Evolutionary conservation across 1,139 yeast species (phyloP).

Genomic region (Blastobotrys apis): DNA sequence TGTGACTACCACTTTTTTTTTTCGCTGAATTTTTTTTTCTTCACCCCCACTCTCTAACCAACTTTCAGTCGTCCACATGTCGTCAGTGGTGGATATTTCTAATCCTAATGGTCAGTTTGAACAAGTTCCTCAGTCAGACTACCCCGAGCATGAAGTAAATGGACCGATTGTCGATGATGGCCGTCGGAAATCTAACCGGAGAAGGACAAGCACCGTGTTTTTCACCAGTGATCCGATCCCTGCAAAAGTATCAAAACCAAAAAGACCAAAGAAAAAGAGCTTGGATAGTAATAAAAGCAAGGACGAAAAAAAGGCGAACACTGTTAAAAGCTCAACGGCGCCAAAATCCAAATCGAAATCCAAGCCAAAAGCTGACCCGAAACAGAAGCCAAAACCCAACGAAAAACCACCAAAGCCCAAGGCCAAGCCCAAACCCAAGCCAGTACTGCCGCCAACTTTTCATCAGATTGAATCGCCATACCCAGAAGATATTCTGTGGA

Average conservation of each 20-base stretch:
- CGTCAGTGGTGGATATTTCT: too few relatives aligned
- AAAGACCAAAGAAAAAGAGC: constrained; percentile 1
- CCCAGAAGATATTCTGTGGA: constrained; percentile 29
- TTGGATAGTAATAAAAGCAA: not conserved
- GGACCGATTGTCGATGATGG: constrained; percentile 7
- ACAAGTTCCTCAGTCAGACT: not conserved
- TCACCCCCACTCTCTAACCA: too few relatives aligned
- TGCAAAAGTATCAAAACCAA: not conserved
- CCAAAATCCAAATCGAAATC: constrained; percentile 7
- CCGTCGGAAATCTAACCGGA: constrained; percentile 20
- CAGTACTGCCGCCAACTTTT: constrained; percentile 25
- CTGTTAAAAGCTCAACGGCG: too few relatives aligned
- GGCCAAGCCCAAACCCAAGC: constrained; percentile 11
- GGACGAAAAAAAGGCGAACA: not conserved
- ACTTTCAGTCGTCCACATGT: too few relatives aligned
- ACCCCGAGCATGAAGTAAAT: not conserved
- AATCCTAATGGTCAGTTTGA: too few relatives aligned
- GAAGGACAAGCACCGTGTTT: constrained; percentile 23
- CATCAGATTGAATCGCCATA: constrained; percentile 22
- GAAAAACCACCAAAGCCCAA: not conserved
- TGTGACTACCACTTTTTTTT: too few relatives aligned
- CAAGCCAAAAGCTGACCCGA: constrained; percentile 7
- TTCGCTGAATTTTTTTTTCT: too few relatives aligned
- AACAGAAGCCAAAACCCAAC: constrained; percentile 1
- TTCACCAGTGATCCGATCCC: constrained; percentile 23